phyloP scores from a whole-genome alignment of 352 stramenopile species.

The Phytopythium vexans region DNA sequence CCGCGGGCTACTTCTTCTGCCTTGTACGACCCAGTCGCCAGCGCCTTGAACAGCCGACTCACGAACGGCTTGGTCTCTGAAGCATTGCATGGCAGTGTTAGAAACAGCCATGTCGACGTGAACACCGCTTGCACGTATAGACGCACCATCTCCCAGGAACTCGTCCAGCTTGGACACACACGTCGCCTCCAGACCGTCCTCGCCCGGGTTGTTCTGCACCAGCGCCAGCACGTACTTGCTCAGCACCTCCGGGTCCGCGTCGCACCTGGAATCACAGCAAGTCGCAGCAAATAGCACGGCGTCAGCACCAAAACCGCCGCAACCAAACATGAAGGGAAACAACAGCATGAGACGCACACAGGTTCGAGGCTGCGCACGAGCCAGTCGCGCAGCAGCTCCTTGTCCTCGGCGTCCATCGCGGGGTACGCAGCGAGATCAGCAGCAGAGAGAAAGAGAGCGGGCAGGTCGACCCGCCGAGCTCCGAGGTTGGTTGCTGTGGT shows the following conservation, averaged over 20 bases:
- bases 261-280: conserved; percentile 42
- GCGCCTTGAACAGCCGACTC: conserved; percentile 57
- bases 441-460: too few relatives aligned
- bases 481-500: too few relatives aligned
- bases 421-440: background rate
- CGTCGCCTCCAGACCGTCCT: conserved; percentile 60
- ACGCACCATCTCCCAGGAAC: conserved; percentile 81
- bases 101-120: background rate
- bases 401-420: conserved; percentile 73
- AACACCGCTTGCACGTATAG: conserved; percentile 1
- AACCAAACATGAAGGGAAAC: conserved; percentile 1
- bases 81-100: background rate
- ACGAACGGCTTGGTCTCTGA: conserved; percentile 77
- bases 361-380: conserved; percentile 81
- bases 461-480: too few relatives aligned
- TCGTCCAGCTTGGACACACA: conserved; percentile 80
- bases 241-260: conserved; percentile 82
- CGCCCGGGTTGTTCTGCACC: conserved; percentile 80
- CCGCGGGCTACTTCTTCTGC: conserved; percentile 4
- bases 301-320: too few relatives aligned
- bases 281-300: too few relatives aligned
- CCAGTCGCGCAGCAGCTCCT: conserved; percentile 84
- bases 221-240: conserved; percentile 87
- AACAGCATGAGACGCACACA: conserved; percentile 44
- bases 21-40: conserved; percentile 65